phyloP scores from a whole-genome alignment of 1,284 basidiomycete genomes.

The Earliella scabrosa region DNA sequence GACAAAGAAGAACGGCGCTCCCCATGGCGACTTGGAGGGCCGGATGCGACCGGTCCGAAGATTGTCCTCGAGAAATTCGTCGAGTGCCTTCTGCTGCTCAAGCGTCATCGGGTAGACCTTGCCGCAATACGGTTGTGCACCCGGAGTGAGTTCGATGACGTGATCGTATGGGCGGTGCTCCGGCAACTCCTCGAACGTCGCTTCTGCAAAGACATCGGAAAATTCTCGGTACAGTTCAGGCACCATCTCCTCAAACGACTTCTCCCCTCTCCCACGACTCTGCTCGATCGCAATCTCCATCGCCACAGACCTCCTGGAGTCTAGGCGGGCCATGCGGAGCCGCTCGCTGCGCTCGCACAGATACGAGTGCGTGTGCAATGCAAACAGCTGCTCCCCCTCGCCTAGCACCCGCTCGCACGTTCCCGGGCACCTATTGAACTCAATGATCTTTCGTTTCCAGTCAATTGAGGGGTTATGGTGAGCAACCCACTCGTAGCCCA shows the following conservation, averaged over 20 bases:
- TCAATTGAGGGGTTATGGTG: conserved; percentile 12
- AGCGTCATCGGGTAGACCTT: conserved; percentile 6
- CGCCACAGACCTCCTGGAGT: not conserved
- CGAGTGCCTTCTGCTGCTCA: not conserved
- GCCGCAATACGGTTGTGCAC: not conserved
- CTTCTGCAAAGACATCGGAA: not conserved
- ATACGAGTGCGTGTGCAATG: not conserved
- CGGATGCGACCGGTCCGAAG: conserved; percentile 28
- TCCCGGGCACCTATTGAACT: conserved; percentile 1
- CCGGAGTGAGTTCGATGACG: conserved; percentile 4
- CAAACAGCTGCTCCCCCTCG: conserved; percentile 1
- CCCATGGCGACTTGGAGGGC: conserved; percentile 32
- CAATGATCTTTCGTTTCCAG: not conserved
- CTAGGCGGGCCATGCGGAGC: not conserved
- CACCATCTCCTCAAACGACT: conserved; percentile 14
- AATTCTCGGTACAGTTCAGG: conserved; percentile 19
- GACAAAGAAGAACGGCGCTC: conserved; percentile 42
- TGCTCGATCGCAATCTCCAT: conserved; percentile 8
- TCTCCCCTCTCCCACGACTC: not conserved
- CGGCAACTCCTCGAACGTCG: not conserved
- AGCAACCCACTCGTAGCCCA: conserved; percentile 14
- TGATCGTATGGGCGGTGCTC: conserved; percentile 3
- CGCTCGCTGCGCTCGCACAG: too few species aligned
- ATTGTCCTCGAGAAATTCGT: conserved; percentile 36
- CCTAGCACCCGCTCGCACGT: not conserved